Evolutionary conservation across 1,139 yeast species (phyloP), one percentile per base, ranked within the genome.

Genomic region (Kodamaea anthophila): DNA sequence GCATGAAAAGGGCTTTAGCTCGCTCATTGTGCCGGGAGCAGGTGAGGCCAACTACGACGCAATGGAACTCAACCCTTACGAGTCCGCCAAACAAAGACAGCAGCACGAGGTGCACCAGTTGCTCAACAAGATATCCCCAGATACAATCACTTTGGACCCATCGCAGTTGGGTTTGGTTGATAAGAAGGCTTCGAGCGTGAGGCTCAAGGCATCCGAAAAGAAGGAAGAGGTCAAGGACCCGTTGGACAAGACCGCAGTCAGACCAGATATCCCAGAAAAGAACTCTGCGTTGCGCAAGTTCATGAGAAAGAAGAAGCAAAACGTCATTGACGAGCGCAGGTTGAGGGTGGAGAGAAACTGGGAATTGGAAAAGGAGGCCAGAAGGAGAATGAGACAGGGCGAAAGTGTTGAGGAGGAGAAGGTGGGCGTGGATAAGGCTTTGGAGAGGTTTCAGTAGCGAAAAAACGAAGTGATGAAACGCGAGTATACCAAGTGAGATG

Each of bases 1-100:
- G 2, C 94, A 87, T 51, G 69, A 74, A 29, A 58, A 63, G 9
- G 96, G 97, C 14, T 69, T 87, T 32, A 74, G 81, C 15, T 81
- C 93, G 13, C 48, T 93, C 34, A 82, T 93, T 42, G 72, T 91
- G 34, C 98, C 99, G 21, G 99, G 99, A 22, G 67, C 97, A 29
- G 99, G 98, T 65, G 98, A 93, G 60, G 96, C 98, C 38, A 93
- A 93, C 60, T 88, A 74, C 53, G 99, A 93, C 64, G 88, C 98
- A 3, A 62, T 87, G 49, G 98, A 93, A 58, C 60, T 80, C 47
- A 93, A 93, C 57, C 98, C 98, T 39, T 93, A 71, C 60, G 95
- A 86, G 58, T 74, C 93, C 13, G 79, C 87, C 28, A 82, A 85
- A 53, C 96, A 88, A 58, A 80, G 98, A 65, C 94, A 91, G 57